These are phyloP conservation scores for Carex myosuroides DNA, from an alignment of 176 grass and related monocot species.

Conservation along the genomic window DNA sequence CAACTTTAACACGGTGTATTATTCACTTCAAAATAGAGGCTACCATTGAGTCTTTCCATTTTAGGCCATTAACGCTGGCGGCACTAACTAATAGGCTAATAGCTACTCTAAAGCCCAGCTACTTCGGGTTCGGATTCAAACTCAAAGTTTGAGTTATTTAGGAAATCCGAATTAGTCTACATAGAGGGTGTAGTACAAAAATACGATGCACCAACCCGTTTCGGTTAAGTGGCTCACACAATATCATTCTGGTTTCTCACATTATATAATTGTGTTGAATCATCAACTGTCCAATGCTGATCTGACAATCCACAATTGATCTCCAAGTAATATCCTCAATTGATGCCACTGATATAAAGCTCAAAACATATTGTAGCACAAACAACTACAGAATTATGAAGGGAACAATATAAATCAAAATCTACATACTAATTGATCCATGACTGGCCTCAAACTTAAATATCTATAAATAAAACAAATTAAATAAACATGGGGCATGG, in stretches of 20 bases:
- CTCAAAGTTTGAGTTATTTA: no score
- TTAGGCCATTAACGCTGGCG: not conserved
- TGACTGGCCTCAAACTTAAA: not conserved
- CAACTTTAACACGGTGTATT: conserved; percentile 15
- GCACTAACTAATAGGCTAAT: no score
- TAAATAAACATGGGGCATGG: not conserved
- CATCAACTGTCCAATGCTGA: not conserved
- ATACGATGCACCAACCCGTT: no score
- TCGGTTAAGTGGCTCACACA: no score
- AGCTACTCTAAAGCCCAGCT: not conserved
- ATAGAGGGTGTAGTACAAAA: no score
- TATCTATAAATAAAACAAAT: conserved; percentile 10
- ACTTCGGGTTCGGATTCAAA: not conserved
- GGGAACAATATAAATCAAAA: not conserved
- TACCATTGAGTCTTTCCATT: not conserved
- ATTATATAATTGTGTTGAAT: not conserved
- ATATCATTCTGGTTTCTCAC: no score
- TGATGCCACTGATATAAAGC: not conserved
- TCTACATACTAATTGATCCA: not conserved
- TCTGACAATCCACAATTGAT: not conserved
- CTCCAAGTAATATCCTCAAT: not conserved
- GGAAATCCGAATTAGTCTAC: no score
- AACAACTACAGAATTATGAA: not conserved
- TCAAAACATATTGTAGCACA: not conserved
- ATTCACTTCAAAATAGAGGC: conserved; percentile 11